Evolutionary conservation across 2,329 filamentous ascomycete genomes (phyloP).

Genomic region (Ophiostoma perfectum): DNA sequence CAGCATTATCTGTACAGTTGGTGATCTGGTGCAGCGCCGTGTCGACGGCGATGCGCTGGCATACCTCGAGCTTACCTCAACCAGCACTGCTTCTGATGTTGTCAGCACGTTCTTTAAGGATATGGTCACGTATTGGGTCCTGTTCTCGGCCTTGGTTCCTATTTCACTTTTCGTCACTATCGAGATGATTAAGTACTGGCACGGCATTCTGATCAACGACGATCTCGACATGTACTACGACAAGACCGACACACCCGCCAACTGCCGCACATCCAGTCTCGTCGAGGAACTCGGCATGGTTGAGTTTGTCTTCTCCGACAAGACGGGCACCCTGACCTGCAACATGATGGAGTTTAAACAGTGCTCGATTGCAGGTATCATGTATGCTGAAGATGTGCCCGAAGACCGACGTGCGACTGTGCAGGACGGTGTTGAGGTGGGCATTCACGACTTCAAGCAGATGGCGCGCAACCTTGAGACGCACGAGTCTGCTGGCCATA

Average conservation of each 20-base stretch:
- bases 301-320: conserved; percentile 96
- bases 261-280: conserved; percentile 90
- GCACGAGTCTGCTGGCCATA: conserved; percentile 47
- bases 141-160: conserved; percentile 93
- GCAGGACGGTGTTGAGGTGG: conserved; percentile 71
- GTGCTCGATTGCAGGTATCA: conserved; percentile 85
- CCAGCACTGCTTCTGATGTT: conserved; percentile 51
- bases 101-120: conserved; percentile 83
- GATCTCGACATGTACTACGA: conserved; percentile 98
- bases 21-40: conserved; percentile 75
- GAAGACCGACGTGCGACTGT: conserved; percentile 79
- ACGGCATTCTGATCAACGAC: conserved; percentile 94
- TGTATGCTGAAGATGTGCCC: conserved; percentile 86
- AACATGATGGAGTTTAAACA: conserved; percentile 99
- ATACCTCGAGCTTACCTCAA: conserved; percentile 65
- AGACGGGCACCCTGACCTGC: conserved; percentile 83
- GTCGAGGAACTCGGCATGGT: conserved; percentile 98
- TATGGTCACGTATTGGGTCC: conserved; percentile 96
- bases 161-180: conserved; percentile 98
- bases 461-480: conserved; percentile 62
- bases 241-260: conserved; percentile 88
- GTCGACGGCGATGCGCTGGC: conserved; percentile 56
- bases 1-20: conserved; percentile 84
- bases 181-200: conserved; percentile 96
- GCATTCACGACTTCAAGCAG: conserved; percentile 77